phyloP scores from a whole-genome alignment of 768 basidiomycete genomes.

The Lentinula raphanica region DNA sequence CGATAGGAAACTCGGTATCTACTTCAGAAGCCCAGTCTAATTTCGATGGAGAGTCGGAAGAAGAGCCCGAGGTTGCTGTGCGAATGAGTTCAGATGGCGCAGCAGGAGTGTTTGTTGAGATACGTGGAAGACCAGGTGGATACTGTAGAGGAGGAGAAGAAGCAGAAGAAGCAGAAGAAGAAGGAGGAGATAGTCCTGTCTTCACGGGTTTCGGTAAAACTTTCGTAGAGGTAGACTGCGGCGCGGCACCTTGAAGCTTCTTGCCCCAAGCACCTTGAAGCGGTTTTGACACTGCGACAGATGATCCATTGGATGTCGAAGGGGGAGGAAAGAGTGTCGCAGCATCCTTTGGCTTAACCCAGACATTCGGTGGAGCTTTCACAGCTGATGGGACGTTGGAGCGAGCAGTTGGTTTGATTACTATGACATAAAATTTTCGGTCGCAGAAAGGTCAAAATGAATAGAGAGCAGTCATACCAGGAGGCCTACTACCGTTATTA shows the following conservation, averaged over 20 bases:
- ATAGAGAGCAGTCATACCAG: not conserved
- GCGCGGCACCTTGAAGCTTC: not conserved
- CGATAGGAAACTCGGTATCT: not conserved
- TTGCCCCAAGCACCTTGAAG: constrained; percentile 2
- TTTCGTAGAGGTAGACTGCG: not conserved
- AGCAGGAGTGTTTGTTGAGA: not conserved
- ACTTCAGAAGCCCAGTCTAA: constrained; percentile 5
- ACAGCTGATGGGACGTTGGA: not conserved
- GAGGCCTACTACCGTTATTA: not conserved
- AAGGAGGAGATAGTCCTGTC: not conserved
- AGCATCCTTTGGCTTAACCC: not conserved
- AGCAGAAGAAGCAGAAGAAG: not conserved
- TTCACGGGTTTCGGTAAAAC: not conserved
- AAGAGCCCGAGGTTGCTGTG: not conserved
- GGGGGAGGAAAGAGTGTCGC: not conserved
- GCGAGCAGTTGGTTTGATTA: not conserved
- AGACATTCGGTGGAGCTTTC: not conserved
- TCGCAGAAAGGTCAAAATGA: not conserved
- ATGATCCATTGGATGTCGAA: not conserved
- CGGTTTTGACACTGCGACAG: not conserved
- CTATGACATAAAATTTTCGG: not conserved
- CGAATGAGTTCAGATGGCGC: not conserved
- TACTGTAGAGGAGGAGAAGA: not conserved
- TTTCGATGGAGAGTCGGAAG: not conserved
- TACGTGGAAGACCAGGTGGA: not conserved